These are phyloP conservation scores for Leccinum barrowsii DNA, from an alignment of 768 basidiomycete genomes.

Conservation along the genomic window DNA sequence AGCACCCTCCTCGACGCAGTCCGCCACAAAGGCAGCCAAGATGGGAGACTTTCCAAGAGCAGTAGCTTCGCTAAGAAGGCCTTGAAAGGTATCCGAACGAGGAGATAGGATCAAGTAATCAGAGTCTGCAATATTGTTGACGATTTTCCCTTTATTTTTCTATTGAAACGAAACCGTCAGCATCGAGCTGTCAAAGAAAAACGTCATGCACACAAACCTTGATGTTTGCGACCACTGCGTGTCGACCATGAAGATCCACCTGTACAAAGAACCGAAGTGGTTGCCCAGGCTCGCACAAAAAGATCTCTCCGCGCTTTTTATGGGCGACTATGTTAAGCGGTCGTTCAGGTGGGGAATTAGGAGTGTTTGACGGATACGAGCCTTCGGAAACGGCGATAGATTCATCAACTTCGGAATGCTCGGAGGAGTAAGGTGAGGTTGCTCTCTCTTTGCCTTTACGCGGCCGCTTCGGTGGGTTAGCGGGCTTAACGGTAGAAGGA, in stretches of 20 bases:
- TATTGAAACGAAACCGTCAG: constrained; percentile 24
- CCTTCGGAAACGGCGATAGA: constrained; percentile 6
- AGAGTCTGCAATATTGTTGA: constrained; percentile 48
- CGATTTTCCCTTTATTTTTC: constrained; percentile 67
- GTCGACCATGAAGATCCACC: constrained; percentile 57
- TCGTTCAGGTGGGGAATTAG: constrained; percentile 15
- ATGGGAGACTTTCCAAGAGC: constrained; percentile 44
- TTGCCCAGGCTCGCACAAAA: constrained; percentile 40
- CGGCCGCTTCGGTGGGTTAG: constrained; percentile 16
- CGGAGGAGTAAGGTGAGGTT: constrained; percentile 16
- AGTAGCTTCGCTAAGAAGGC: constrained; percentile 38
- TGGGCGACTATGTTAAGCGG: constrained; percentile 11
- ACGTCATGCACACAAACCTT: constrained; percentile 43
- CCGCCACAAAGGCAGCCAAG: constrained; percentile 49
- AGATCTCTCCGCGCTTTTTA: constrained; percentile 36
- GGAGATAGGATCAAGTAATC: constrained; percentile 59
- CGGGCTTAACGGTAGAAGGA: constrained; percentile 13
- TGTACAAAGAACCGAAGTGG: constrained; percentile 62
- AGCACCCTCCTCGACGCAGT: constrained; percentile 42
- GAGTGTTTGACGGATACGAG: constrained; percentile 10
- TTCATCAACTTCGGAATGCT: constrained; percentile 16
- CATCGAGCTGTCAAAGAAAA: not conserved
- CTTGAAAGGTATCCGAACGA: constrained; percentile 47
- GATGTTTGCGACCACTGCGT: constrained; percentile 48
- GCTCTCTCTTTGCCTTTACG: constrained; percentile 31